phyloP scores from a whole-genome alignment of 495 filamentous ascomycete genomes.

The Baudoinia panamericana region DNA sequence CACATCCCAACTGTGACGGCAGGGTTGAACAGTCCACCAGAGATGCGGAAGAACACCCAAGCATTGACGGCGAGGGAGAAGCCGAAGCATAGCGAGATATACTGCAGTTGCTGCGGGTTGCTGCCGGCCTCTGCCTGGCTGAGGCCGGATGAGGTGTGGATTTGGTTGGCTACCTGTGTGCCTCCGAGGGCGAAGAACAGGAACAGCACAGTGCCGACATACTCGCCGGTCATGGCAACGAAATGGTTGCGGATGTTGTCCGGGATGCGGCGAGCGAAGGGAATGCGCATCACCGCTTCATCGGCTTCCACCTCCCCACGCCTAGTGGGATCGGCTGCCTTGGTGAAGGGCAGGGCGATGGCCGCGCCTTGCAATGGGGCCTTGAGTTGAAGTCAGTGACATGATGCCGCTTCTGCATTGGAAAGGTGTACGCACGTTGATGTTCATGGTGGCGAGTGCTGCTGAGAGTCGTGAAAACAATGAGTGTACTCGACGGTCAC shows the following conservation, averaged over 20 bases:
- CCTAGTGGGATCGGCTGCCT: slow-evolving; percentile 6
- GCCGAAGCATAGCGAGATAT: slow-evolving; percentile 59
- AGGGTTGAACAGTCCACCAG: slow-evolving; percentile 72
- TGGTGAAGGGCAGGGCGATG: slow-evolving; percentile 10
- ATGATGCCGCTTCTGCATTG: no score
- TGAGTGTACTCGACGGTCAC: no score
- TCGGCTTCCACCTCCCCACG: background rate
- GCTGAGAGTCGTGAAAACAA: no score
- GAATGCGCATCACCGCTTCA: slow-evolving; percentile 1
- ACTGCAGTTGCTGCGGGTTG: slow-evolving; percentile 43
- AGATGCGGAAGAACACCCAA: slow-evolving; percentile 75
- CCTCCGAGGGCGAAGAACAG: slow-evolving; percentile 70
- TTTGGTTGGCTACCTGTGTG: slow-evolving; percentile 55
- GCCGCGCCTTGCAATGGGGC: slow-evolving; percentile 3
- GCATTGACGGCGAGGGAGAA: slow-evolving; percentile 60
- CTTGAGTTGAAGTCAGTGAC: no score
- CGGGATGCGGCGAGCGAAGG: slow-evolving; percentile 3
- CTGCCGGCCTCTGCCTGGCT: slow-evolving; percentile 5
- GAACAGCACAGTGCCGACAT: slow-evolving; percentile 72
- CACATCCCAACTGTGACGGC: slow-evolving; percentile 34
- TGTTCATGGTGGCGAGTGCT: no score
- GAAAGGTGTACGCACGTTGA: no score
- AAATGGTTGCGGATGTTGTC: slow-evolving; percentile 28
- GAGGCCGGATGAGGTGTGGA: slow-evolving; percentile 10
- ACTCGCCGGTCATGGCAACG: slow-evolving; percentile 54